These are phyloP conservation scores for Amylocarpus encephaloides DNA, from an alignment of 2,329 filamentous ascomycete genomes.

Conservation along the genomic window DNA sequence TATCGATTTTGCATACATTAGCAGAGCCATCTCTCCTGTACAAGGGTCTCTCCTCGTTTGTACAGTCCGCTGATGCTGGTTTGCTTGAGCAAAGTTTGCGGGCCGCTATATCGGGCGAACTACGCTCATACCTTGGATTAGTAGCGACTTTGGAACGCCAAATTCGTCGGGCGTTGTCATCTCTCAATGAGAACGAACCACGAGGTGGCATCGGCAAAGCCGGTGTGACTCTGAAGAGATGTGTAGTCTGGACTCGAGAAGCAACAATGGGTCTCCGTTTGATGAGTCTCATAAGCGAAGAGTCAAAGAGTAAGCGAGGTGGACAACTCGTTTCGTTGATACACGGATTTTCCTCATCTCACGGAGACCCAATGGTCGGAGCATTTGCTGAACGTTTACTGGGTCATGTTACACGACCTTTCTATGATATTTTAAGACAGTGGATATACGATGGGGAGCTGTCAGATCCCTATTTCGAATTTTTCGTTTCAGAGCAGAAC, in stretches of 20 bases:
- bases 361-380: conserved; percentile 91
- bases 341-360: conserved; percentile 85
- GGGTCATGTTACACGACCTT: conserved; percentile 80
- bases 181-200: conserved; percentile 62
- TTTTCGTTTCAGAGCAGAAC: conserved; percentile 85
- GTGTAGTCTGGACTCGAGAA: conserved; percentile 94
- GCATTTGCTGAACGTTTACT: conserved; percentile 88
- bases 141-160: conserved; percentile 91
- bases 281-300: conserved; percentile 91
- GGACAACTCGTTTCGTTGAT: conserved; percentile 91
- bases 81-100: conserved; percentile 88
- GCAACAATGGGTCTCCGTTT: conserved; percentile 91
- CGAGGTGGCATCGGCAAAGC: conserved; percentile 71
- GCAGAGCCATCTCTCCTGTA: conserved; percentile 95
- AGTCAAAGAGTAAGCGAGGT: conserved; percentile 76
- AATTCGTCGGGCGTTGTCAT: conserved; percentile 73
- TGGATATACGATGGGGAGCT: conserved; percentile 99
- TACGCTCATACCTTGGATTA: conserved; percentile 82
- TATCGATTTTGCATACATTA: conserved; percentile 81
- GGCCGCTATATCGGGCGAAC: conserved; percentile 75
- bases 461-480: conserved; percentile 91
- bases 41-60: conserved; percentile 70
- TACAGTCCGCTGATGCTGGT: conserved; percentile 73
- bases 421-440: conserved; percentile 90
- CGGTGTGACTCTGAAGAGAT: conserved; percentile 89